Evolutionary conservation across 1,139 yeast genomes (phyloP), one percentile per base, ranked within the genome.

Genomic region (Saccharomycopsis hybrid): DNA sequence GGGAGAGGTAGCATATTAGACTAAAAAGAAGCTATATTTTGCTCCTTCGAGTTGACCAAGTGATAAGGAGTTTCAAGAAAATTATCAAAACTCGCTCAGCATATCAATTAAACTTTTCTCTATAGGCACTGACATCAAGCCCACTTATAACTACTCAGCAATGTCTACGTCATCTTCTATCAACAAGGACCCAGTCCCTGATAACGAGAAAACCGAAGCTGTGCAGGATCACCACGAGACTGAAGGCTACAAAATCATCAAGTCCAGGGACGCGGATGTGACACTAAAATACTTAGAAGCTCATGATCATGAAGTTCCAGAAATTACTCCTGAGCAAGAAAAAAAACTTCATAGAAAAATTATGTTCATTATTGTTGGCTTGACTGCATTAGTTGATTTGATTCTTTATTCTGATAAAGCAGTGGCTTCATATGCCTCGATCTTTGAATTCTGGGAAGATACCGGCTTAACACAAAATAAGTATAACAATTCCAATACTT

Each of bases 401-500:
- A 54, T 68, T 8, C 58, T 69, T 56, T 73, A 70, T 51, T 67
- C 73, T 65, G 78, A 73, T 59, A 74, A 74, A 54, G 60, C 70
- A n/a, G 64, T 73, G 9, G 65, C 67, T 32, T 70, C 76, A 1
- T 73, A 70, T 56, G 74, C 77, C 4, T 62, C 73, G 0, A 65
- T 74, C 43, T 61, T 73, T 55, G 77, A 74, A 1, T 58, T 74
- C 39, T 74, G 72, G 61, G 60, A 69, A 31, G 72, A 74, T 69
- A 68, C 73, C 4, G 73, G 72, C 4, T 52, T 70, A 36, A 56
- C 56, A 13, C 66, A 65, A 54, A 54, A 62, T 45, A 58, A 62
- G 44, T 70, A 67, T 55, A 68, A 70, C 52, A 67, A 70, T 50
- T 62, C 66, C 25, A 67, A 68, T 42, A 65, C 76, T 8, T 65